phyloP scores from a whole-genome alignment of 306 rosid genomes.

The Lathyrus tuberosus region DNA sequence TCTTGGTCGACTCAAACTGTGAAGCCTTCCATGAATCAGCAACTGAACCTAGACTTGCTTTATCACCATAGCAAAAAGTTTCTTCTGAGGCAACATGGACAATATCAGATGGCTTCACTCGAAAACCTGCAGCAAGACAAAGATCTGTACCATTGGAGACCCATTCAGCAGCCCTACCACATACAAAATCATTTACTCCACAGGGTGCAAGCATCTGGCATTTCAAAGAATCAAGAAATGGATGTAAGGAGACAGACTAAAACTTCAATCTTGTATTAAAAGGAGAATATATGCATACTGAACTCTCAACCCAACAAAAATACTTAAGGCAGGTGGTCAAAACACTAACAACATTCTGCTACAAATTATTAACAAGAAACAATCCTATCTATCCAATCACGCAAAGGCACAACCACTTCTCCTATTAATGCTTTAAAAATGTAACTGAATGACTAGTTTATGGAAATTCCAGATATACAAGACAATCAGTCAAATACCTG shows the following conservation, averaged over 20 bases:
- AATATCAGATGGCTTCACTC: conserved; percentile 53
- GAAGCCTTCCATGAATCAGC: conserved; percentile 79
- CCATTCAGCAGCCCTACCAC: conserved; percentile 97
- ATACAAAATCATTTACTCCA: conserved; percentile 91
- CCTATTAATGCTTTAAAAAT: conserved; percentile 17
- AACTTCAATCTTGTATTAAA: conserved; percentile 26
- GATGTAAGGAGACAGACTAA: conserved; percentile 23
- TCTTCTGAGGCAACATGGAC: conserved; percentile 42
- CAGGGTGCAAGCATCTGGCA: conserved; percentile 90
- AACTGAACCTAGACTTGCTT: conserved; percentile 71
- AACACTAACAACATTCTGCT: conserved; percentile 25
- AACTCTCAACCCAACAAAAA: conserved; percentile 11
- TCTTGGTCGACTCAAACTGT: conserved; percentile 44
- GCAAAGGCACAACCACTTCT: conserved; percentile 18
- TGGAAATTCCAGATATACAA: background rate
- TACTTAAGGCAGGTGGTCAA: conserved; percentile 13
- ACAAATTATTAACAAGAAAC: conserved; percentile 27
- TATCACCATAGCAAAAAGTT: conserved; percentile 77
- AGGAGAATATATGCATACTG: background rate
- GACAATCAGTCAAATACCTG: conserved; percentile 56
- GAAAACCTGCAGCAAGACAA: conserved; percentile 86
- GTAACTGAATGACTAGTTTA: background rate
- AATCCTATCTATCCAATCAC: background rate
- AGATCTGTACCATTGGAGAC: conserved; percentile 90
- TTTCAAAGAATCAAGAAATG: conserved; percentile 43